Conservation (phyloP, 257 asterid genomes). For the Misopates orontium region DNA sequence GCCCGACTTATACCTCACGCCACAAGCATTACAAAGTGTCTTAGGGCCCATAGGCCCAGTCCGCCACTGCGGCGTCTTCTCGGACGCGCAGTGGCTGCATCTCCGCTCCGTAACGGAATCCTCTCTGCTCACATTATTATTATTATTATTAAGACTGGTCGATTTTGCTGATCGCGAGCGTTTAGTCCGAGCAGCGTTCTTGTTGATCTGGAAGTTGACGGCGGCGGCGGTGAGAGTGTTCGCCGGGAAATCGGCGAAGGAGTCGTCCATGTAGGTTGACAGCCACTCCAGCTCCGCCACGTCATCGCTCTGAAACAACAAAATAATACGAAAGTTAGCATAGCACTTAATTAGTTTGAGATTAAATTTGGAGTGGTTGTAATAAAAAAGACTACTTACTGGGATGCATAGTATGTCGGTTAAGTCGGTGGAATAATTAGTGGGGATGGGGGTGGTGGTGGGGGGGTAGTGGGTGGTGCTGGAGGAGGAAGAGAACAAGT, state of each 20-base stretch:
- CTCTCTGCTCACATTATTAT: conserved; percentile 18
- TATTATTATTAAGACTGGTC: background rate
- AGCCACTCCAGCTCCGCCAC: conserved; percentile 82
- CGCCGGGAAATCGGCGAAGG: conserved; percentile 50
- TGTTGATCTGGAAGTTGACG: conserved; percentile 20
- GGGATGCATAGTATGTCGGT: conserved; percentile 51
- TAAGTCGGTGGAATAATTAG: conserved; percentile 37
- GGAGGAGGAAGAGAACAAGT: conserved; percentile 40
- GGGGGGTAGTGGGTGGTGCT: conserved; percentile 40
- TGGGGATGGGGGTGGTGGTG: conserved; percentile 26
- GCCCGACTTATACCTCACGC: conserved; percentile 77
- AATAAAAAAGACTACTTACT: too few relatives aligned
- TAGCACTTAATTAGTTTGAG: too few relatives aligned
- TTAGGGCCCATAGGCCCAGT: conserved; percentile 82
- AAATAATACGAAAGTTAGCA: background rate
- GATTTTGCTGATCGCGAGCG: conserved; percentile 45
- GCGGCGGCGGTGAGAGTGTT: conserved; percentile 37
- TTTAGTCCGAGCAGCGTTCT: conserved; percentile 38
- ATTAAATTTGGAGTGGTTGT: too few relatives aligned
- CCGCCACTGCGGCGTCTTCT: conserved; percentile 90
- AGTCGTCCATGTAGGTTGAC: conserved; percentile 69
- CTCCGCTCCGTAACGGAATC: conserved; percentile 34
- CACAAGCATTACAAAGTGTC: conserved; percentile 84
- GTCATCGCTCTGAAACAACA: conserved; percentile 47
- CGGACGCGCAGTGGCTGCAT: conserved; percentile 81